Base-by-base conservation (phyloP, 257 asterid genomes). In the Rhazya stricta region DNA sequence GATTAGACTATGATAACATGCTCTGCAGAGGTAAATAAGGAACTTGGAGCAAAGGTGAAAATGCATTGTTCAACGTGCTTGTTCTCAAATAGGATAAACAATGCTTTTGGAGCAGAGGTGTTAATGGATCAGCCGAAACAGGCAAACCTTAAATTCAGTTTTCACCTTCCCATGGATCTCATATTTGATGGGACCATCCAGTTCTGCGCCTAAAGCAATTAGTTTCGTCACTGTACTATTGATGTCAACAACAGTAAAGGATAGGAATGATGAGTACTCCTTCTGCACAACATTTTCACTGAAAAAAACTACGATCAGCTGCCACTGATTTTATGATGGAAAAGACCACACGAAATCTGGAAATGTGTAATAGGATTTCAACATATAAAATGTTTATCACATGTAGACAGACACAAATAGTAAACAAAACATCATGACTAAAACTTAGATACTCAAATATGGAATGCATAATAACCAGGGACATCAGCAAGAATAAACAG, bases 161-260 rank as follows among this genome's bases (percentile, higher is more conserved):
- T 46, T 58, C 43, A 94, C 98, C 97, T 94, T 94, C 48, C 97
- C 98, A 82, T 94, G 97, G 79, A 88, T 76, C 86, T 91, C 97
- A 78, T 94, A 81, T 83, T 89, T 92, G 69, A 92, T 90, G 32
- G 93, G 96, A 77, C 98, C 97, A 80, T 94, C 97, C 82, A 94
- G 77, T 84, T 94, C 96, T 29, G 99, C 99, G 6, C 99, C 97
- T 76, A 92, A 85, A 61, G 91, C 82, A 90, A 95, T 86, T 77
- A 92, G 87, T 69, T 95, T 95, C 21, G 96, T 72, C 77, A 91
- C 97, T 0, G 96, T 86, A 75, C 82, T 85, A 71, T 86, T 91
- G 76, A 92, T 89, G 78, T 95, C 97, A 25, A 86, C 70, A 69
- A 92, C 98, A 3, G 93, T 90, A 74, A 94, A 94, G 45, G 99